phyloP scores from a whole-genome alignment of 805 yeast species.

The Kluyveromyces aestuarii region DNA sequence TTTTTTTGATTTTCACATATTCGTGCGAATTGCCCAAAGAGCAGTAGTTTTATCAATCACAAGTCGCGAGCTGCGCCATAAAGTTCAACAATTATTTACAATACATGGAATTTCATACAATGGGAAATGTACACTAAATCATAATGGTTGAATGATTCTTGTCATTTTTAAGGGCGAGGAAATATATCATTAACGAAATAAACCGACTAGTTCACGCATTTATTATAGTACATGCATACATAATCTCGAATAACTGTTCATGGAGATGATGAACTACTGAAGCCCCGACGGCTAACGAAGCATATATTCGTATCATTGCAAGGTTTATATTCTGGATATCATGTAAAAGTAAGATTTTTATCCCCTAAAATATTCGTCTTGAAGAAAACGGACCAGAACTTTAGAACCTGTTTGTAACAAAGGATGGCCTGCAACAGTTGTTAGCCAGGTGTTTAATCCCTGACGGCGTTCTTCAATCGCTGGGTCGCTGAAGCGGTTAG shows the following conservation, averaged over 20 bases:
- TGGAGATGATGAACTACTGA: not conserved
- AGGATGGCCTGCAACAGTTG: constrained; percentile 86
- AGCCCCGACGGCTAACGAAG: no score
- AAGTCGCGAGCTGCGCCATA: no score
- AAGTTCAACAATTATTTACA: no score
- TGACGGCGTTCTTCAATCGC: constrained; percentile 75
- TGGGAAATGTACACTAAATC: no score
- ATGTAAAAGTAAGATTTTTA: constrained; percentile 3
- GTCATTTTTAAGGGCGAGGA: not conserved
- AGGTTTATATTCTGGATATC: not conserved
- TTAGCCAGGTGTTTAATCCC: constrained; percentile 75
- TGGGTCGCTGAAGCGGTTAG: constrained; percentile 69
- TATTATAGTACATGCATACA: not conserved
- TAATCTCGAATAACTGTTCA: no score
- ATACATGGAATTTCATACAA: no score
- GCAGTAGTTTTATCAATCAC: not conserved
- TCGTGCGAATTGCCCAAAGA: not conserved
- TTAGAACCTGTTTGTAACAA: constrained; percentile 79
- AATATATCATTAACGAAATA: no score
- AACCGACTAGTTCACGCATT: not conserved
- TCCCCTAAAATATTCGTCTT: constrained; percentile 49
- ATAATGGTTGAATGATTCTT: no score
- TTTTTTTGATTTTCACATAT: not conserved
- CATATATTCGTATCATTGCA: no score
- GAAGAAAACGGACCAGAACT: constrained; percentile 72